Percentiles rank a stretch among this genome's conserved stretches.
phyloP scores from a whole-genome alignment of 2,329 filamentous ascomycete species.

The Monosporascus ibericus region DNA sequence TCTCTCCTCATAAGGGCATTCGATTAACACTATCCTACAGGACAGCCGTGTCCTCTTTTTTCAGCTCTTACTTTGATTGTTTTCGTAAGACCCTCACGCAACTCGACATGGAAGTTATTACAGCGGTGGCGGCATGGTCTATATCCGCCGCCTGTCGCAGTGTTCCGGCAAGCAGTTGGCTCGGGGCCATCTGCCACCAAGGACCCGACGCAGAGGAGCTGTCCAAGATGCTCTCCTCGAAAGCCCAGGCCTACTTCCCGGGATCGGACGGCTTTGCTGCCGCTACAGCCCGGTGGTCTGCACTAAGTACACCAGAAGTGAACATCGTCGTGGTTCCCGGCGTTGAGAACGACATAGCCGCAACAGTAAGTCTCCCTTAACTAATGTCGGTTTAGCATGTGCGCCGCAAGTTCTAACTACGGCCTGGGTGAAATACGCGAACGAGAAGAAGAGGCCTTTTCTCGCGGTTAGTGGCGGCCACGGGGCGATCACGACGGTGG shows the following conservation, averaged over 20 bases:
- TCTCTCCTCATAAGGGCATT: no score
- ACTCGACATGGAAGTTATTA: constrained; percentile 15
- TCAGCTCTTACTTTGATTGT: no score
- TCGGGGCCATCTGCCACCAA: constrained; percentile 10
- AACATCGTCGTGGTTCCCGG: constrained; percentile 41
- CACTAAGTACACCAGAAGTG: constrained; percentile 33
- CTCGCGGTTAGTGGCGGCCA: constrained; percentile 33
- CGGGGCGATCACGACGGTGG: constrained; percentile 31
- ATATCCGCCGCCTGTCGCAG: constrained; percentile 14
- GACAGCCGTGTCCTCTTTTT: no score
- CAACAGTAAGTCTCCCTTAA: constrained; percentile 31
- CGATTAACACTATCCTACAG: no score
- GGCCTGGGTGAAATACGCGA: constrained; percentile 34
- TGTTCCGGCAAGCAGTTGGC: constrained; percentile 5
- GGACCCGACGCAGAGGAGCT: constrained; percentile 19
- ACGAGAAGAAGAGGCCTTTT: constrained; percentile 29
- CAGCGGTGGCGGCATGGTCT: constrained; percentile 21
- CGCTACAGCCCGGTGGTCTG: constrained; percentile 40
- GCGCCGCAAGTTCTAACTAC: not conserved
- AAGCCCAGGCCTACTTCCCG: constrained; percentile 35
- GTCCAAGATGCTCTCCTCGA: constrained; percentile 27
- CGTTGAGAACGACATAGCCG: constrained; percentile 42
- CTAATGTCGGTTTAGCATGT: no score
- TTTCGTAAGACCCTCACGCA: no score
- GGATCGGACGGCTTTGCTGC: constrained; percentile 32